Evolutionary conservation across 1,284 basidiomycete species (phyloP).

Genomic region (Mycena citricolor): DNA sequence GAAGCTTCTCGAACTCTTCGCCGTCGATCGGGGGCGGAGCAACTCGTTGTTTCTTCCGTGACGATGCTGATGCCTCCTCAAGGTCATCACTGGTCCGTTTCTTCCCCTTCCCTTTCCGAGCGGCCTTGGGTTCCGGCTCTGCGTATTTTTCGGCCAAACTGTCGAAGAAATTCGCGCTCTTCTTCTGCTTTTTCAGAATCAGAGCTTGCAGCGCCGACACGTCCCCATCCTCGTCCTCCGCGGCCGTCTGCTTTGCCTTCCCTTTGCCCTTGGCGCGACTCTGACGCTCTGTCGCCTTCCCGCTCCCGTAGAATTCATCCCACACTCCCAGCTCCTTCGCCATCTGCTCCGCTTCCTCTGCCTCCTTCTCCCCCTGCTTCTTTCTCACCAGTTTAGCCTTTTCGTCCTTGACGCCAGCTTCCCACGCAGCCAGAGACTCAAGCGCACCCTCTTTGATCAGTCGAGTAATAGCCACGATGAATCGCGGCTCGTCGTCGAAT

Average conservation of each 20-base stretch:
- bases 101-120: constrained; percentile 55
- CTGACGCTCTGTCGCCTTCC: constrained; percentile 66
- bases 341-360: constrained; percentile 79
- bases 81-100: constrained; percentile 49
- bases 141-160: constrained; percentile 82
- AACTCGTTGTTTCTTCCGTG: constrained; percentile 46
- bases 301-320: constrained; percentile 92
- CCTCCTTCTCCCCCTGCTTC: constrained; percentile 78
- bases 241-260: constrained; percentile 40
- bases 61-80: constrained; percentile 46
- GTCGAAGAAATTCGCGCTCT: constrained; percentile 69
- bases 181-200: constrained; percentile 72
- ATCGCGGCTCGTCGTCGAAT: constrained; percentile 79
- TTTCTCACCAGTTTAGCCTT: constrained; percentile 72
- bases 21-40: constrained; percentile 55
- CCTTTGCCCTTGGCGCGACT: constrained; percentile 57
- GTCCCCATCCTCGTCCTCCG: constrained; percentile 55
- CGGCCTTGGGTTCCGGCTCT: constrained; percentile 42
- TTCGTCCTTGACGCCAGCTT: constrained; percentile 69
- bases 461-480: constrained; percentile 68
- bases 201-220: constrained; percentile 76
- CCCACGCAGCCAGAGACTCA: constrained; percentile 64
- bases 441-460: constrained; percentile 69
- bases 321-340: constrained; percentile 91
- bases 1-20: constrained; percentile 64